Conservation (phyloP, 2,329 filamentous ascomycete genomes). For the Phaeosphaeria sp. region DNA sequence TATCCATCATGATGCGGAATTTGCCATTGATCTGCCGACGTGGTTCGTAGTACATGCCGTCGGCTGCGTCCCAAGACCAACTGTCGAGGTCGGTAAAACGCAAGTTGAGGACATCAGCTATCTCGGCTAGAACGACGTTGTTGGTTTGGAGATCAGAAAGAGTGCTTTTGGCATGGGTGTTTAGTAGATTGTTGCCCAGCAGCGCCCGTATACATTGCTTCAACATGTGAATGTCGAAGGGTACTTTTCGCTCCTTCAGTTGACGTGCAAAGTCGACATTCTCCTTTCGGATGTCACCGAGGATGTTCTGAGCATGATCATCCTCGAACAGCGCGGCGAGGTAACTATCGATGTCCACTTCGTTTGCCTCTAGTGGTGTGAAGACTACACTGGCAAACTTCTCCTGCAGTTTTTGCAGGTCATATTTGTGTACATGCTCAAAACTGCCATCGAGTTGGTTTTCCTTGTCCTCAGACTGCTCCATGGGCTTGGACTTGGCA, state of each 20-base stretch:
- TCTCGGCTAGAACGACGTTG: constrained; percentile 55
- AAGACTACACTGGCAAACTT: constrained; percentile 26
- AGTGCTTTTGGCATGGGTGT: constrained; percentile 20
- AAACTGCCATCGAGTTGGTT: constrained; percentile 19
- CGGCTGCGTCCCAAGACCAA: constrained; percentile 56
- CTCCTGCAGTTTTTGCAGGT: constrained; percentile 19
- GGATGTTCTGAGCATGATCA: constrained; percentile 10
- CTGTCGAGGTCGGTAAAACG: constrained; percentile 58
- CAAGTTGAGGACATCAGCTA: constrained; percentile 66
- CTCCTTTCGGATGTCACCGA: constrained; percentile 6
- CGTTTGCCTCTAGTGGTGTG: constrained; percentile 22
- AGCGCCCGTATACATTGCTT: constrained; percentile 18
- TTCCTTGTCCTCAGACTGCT: constrained; percentile 10
- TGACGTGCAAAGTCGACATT: constrained; percentile 3
- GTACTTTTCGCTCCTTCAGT: constrained; percentile 8
- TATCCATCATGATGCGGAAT: constrained; percentile 66
- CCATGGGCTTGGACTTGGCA: constrained; percentile 14
- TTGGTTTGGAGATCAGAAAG: constrained; percentile 17
- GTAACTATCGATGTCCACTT: constrained; percentile 21
- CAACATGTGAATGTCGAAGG: constrained; percentile 11
- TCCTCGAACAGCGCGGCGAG: constrained; percentile 19
- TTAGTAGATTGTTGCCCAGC: constrained; percentile 18
- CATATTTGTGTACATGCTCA: constrained; percentile 22
- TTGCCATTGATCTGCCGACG: constrained; percentile 63
- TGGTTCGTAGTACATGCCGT: constrained; percentile 28